Conservation (phyloP, 495 filamentous ascomycete genomes). For the Penicillium dipodomyicola region DNA sequence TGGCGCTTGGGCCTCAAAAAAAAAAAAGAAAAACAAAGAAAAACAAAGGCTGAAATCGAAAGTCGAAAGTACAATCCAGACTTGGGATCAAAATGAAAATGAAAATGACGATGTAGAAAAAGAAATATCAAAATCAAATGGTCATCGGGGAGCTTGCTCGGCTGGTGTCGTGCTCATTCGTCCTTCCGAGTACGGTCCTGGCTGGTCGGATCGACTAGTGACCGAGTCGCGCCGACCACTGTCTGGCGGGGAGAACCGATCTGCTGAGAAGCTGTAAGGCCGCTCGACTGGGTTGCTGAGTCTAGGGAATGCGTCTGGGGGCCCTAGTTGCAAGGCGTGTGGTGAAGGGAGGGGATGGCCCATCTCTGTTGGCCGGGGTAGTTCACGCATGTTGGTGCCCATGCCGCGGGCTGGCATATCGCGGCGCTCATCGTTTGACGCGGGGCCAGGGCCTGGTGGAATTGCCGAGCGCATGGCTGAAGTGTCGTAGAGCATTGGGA, state of each 20-base stretch:
- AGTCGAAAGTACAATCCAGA: not conserved
- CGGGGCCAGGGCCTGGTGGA: conserved; percentile 2
- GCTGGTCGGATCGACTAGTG: conserved; percentile 18
- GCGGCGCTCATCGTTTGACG: conserved; percentile 19
- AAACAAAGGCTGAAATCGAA: conserved; percentile 10
- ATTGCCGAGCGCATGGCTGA: conserved; percentile 10
- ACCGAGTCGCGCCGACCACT: conserved; percentile 29
- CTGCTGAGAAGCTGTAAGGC: conserved; percentile 21
- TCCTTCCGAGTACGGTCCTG: conserved; percentile 14
- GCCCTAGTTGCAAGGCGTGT: conserved; percentile 34
- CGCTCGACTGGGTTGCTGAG: conserved; percentile 23
- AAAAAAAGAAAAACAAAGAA: no score
- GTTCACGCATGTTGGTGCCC: conserved; percentile 30
- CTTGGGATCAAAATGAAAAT: not conserved
- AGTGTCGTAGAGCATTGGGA: conserved; percentile 15
- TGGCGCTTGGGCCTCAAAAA: conserved; percentile 13
- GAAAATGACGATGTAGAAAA: not conserved
- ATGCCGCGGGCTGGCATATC: conserved; percentile 27
- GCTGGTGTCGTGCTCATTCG: conserved; percentile 20
- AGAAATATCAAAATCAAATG: not conserved
- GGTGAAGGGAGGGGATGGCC: conserved; percentile 36
- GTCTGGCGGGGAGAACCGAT: conserved; percentile 33
- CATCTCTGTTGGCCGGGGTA: conserved; percentile 35
- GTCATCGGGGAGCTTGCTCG: conserved; percentile 22
- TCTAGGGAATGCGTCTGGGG: conserved; percentile 30